Base-by-base conservation (phyloP, 805 yeast species). In the Zygosaccharomyces bisporus region DNA sequence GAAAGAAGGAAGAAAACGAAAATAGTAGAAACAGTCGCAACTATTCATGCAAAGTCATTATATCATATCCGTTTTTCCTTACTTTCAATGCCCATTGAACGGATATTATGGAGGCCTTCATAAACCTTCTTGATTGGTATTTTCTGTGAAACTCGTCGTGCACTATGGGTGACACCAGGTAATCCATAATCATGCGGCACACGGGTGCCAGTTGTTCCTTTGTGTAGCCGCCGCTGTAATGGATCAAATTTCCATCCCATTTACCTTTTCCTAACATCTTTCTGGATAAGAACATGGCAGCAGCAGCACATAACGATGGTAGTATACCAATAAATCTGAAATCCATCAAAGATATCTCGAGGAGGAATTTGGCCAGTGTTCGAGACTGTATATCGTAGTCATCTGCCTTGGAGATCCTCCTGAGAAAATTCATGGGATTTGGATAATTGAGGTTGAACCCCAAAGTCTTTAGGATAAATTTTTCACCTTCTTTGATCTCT, bases 131-230 rank as follows among this genome's bases (percentile, higher is more conserved):
- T 24, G 93, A 79, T 38, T 95, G 91, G 63, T 93, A 93, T 68
- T 93, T 93, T 61, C 85, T 86, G 72, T 88, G 89, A 60, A 91
- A 88, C 63, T 88, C 96, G 60, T 87, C 95, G 67, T 90, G 95
- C 46, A 80, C 81, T 41, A 89, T 86, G 8, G 95, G 95, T 36
- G 83, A 75, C 34, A 81, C 78, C 51, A 85, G 66, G 63, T 86
- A 91, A 60, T 83, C 86, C 64, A 86, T 74, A 50, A 91, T 77
- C 71, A 83, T 74, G 51, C 79, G 81, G 45, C 86, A 77, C 42
- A 88, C 81, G 30, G 86, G 86, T 51, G 74, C 73, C 64, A 93
- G 66, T 55, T 85, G 89, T 33, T 72, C 75, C 51, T 82, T 86
- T 17, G 81, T 76, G 64, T 86, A 86, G 8, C 95, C 97, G 25